Conservation (phyloP, 805 yeast species). For the Zygotorulaspora danielsina region DNA sequence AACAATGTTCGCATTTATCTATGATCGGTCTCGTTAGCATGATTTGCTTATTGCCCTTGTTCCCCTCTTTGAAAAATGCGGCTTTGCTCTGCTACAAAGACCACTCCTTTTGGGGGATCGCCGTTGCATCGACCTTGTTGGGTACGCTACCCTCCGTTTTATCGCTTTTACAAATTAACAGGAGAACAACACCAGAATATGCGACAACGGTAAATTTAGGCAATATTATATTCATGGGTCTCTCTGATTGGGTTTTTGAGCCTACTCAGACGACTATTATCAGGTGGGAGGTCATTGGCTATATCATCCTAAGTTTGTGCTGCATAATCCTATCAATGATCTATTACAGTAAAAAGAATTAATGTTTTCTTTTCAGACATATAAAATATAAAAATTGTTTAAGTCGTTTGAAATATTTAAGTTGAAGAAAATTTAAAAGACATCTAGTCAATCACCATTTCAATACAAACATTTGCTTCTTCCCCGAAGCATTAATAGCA, state of each 20-base stretch:
- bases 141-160: conserved; percentile 29
- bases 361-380: conserved; percentile 3
- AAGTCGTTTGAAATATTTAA: too few species aligned
- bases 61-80: conserved; percentile 15
- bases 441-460: conserved; percentile 25
- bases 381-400: background rate
- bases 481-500: conserved; percentile 41
- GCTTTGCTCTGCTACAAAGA: conserved; percentile 15
- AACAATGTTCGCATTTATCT: conserved; percentile 20
- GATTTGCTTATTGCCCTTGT: conserved; percentile 22
- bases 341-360: conserved; percentile 16
- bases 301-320: conserved; percentile 25
- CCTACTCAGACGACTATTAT: conserved; percentile 29
- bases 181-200: conserved; percentile 27
- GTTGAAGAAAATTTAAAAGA: too few species aligned
- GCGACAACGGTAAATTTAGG: conserved; percentile 30
- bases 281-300: conserved; percentile 35
- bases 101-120: conserved; percentile 20
- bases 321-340: conserved; percentile 23
- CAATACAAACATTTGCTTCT: conserved; percentile 30
- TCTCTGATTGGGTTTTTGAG: conserved; percentile 32
- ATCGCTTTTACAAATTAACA: conserved; percentile 25
- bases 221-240: conserved; percentile 27
- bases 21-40: conserved; percentile 24
- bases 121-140: conserved; percentile 17